Conservation (phyloP, 768 basidiomycete genomes). For the Termitomyces sp. region DNA sequence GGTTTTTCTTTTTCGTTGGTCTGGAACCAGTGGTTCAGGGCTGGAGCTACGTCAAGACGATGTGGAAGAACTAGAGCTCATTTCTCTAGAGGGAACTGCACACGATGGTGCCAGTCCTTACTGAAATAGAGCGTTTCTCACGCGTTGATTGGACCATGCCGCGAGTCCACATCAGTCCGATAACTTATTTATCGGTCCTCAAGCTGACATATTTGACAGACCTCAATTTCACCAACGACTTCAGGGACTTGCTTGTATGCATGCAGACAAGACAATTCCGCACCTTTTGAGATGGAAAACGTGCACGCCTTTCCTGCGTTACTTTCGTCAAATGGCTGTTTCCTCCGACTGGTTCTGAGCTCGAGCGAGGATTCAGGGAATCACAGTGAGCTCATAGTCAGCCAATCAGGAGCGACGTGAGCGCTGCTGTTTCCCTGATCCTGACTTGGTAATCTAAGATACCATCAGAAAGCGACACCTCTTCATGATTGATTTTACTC, state of each 20-base stretch:
- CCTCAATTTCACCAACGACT: too few relatives aligned
- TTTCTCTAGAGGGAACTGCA: slow-evolving; percentile 1
- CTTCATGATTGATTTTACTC: not conserved
- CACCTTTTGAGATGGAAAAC: not conserved
- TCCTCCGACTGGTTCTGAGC: not conserved
- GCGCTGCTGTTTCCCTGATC: not conserved
- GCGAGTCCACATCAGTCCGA: not conserved
- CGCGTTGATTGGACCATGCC: not conserved
- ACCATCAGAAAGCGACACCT: not conserved
- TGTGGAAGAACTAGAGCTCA: slow-evolving; percentile 31
- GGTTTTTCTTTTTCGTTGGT: slow-evolving; percentile 26
- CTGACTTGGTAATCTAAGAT: not conserved
- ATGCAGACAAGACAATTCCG: not conserved
- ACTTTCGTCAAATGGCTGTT: not conserved
- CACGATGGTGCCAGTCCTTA: not conserved
- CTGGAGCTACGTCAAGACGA: slow-evolving; percentile 29
- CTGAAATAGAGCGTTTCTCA: not conserved
- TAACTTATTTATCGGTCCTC: too few relatives aligned
- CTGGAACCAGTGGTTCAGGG: slow-evolving; percentile 18
- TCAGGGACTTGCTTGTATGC: too few relatives aligned
- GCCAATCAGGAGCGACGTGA: not conserved
- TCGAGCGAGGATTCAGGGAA: not conserved
- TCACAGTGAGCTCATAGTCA: not conserved
- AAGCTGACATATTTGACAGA: too few relatives aligned
- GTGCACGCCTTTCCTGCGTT: not conserved